Evolutionary conservation across 768 basidiomycete genomes (phyloP), one percentile per base, ranked within the genome.

Genomic region (Gelatoporia subvermispora): DNA sequence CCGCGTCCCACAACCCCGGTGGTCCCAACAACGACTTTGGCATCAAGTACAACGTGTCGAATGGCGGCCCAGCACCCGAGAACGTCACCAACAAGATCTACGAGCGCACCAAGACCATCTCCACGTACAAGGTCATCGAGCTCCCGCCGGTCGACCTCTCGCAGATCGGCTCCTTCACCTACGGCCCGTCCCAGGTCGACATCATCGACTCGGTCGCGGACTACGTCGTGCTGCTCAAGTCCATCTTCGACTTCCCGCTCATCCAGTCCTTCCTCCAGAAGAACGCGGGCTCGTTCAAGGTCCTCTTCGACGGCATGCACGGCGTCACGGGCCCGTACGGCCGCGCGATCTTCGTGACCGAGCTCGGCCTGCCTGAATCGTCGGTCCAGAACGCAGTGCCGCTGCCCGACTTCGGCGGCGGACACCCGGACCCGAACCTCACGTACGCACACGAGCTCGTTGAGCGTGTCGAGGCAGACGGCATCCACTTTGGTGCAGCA

Each of bases 281-380:
- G 22, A 87, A 88, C 67, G 69, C 72, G 35, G 67, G 75, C 20
- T 81, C 84, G 53, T 90, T 84, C 72, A 84, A 77, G 35, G 87
- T 97, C 46, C 81, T 98, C 56, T 99, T 99, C 66, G 96, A 99
- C 64, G 96, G 93, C 45, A 72, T 99, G 43, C 81, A 93, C 61
- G 96, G 96, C 51, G 96, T 99, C 52, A 98, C 96, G 3, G 96
- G 96, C 25, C 95, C 96, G 2, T 99, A 98, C 61, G 96, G 92
- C 1, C 77, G 75, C 15, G 91, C 87, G 11, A 88, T 98, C 68
- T 79, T 99, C 55, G 73, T 97, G 62, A 77, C 84, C 21, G 74
- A 82, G 18, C 84, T 99, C 38, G 88, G 84, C 47, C 85, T 99
- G 16, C 77, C 86, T 15, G 77, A 82, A 55, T 72, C 77, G 1